Evolutionary conservation across 2,329 filamentous ascomycete species (phyloP).

Genomic region (Diplodia scrobiculata): DNA sequence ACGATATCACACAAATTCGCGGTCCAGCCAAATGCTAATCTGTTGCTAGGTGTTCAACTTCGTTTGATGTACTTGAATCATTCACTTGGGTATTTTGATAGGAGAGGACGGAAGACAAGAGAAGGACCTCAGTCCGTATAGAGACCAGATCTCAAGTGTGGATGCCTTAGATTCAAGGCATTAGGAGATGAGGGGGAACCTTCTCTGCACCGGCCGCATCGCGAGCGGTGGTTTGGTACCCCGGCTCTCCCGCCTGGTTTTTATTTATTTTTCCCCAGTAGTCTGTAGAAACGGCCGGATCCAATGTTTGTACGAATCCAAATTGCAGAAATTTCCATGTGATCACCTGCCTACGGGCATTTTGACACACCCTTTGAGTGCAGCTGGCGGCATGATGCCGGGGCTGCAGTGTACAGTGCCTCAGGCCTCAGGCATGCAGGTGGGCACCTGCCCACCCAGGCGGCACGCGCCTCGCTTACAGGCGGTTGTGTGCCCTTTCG

Average conservation of each 20-base stretch:
- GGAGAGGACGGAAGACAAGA: background rate
- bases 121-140: background rate
- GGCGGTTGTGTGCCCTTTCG: background rate
- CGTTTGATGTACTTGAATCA: conserved; percentile 64
- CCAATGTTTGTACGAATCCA: background rate
- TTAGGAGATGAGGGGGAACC: background rate
- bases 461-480: conserved; percentile 18
- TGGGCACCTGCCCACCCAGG: background rate
- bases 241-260: background rate
- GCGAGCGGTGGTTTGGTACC: background rate
- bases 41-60: background rate
- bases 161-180: background rate
- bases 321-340: background rate
- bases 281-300: conserved; percentile 1
- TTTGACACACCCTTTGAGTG: background rate
- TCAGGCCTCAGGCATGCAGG: background rate
- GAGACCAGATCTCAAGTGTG: background rate
- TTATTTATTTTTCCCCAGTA: background rate
- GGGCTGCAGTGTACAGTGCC: background rate
- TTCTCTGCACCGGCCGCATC: background rate
- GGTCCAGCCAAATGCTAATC: background rate
- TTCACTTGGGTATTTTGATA: conserved; percentile 66
- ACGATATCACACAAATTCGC: background rate
- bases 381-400: background rate
- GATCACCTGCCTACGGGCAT: background rate